Base-by-base conservation (phyloP, 306 rosid species). In the Castanospermum australe region DNA sequence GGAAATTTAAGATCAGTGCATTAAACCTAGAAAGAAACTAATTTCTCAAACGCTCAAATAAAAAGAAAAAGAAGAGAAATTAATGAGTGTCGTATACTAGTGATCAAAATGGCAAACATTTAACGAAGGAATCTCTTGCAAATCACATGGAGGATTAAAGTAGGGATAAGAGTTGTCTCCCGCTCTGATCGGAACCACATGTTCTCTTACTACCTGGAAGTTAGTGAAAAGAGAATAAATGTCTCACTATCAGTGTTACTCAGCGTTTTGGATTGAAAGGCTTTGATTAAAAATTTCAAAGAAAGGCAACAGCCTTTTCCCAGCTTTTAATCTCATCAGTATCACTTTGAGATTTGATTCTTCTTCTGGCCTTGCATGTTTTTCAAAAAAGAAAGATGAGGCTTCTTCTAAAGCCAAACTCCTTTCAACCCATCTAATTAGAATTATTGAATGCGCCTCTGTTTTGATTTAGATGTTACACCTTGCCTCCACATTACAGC, bases 391-490 rank as follows among this genome's bases (percentile, higher is more conserved):
- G 33, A 56, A 39, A 63, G 66, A 52, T 10, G 74, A 71, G 50
- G 61, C 32, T 67, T 67, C 70, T 83, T 86, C 84, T 81, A 83
- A 81, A 78, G 83, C 77, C 70, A 85, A 79, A 38, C 79, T 3
- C 79, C 75, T 79, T 75, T 62, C 66, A 76, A 61, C 68, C 73
- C 42, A 79, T 75, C 79, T 73, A 81, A 84, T 86, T 48, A 39
- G 35, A 56, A 81, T 83, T 74, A 76, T 81, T 77, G 20, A 71
- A 77, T 67, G 65, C 66, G 87, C 74, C 62, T 75, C 48, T 80
- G 55, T 81, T 80, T 83, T 76, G 92, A 87, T 86, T 84, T 48
- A 82, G 94, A 89, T 84, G 90, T 86, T 71, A 78, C 91, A 89
- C 85, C 88, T 83, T 79, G 84, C 86, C 78, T 77, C 38, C 62